phyloP scores from a whole-genome alignment of 2,329 filamentous ascomycete species.

The Aspergillus transmontanensis region DNA sequence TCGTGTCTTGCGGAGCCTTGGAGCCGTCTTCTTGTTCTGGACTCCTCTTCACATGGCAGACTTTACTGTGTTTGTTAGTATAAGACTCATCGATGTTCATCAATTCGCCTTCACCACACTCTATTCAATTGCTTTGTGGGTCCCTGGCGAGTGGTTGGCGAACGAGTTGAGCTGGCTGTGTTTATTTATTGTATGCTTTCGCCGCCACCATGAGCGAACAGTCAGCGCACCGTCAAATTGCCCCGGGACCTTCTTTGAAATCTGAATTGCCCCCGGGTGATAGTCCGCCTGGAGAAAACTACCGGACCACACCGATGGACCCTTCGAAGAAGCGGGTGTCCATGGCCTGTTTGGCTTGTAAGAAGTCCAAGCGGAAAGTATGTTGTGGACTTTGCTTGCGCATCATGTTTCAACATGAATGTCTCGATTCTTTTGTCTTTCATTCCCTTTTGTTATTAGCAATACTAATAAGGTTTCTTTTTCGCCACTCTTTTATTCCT shows the following conservation, averaged over 20 bases:
- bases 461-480: no score
- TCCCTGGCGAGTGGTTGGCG: neutral
- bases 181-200: constrained; percentile 11
- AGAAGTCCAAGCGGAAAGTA: constrained; percentile 45
- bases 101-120: neutral
- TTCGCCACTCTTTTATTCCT: neutral
- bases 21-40: neutral
- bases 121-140: neutral
- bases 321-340: constrained; percentile 42
- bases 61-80: constrained; percentile 1
- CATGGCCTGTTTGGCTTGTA: constrained; percentile 43
- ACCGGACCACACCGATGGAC: constrained; percentile 6
- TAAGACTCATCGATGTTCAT: constrained; percentile 3
- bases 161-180: constrained; percentile 2
- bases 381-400: constrained; percentile 2
- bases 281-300: constrained; percentile 13
- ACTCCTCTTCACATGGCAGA: constrained; percentile 1
- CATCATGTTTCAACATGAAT: neutral
- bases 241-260: constrained; percentile 25
- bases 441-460: no score
- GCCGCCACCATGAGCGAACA: constrained; percentile 22
- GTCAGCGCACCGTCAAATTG: constrained; percentile 25
- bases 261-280: constrained; percentile 10
- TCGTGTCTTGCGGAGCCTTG: neutral
- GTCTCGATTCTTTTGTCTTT: neutral